These are phyloP conservation scores for Didymellaceae sp. DNA, from an alignment of 2,329 filamentous ascomycete genomes.

Conservation along the genomic window DNA sequence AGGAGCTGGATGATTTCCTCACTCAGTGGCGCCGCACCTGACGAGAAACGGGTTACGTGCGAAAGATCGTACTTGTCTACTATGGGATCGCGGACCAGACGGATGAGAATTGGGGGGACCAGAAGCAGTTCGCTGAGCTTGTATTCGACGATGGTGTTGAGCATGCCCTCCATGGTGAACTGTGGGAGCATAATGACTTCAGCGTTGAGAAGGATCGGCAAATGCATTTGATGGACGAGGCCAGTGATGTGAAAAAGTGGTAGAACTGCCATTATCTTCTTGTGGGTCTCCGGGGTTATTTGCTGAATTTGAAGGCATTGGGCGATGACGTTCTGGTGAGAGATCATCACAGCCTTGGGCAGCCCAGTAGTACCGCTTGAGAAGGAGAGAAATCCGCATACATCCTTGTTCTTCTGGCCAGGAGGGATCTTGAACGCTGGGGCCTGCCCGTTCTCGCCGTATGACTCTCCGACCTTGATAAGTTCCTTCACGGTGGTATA, in stretches of 20 bases:
- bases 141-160: slow-evolving; percentile 55
- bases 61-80: slow-evolving; percentile 63
- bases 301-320: slow-evolving; percentile 65
- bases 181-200: slow-evolving; percentile 69
- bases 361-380: slow-evolving; percentile 47
- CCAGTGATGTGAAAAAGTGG: slow-evolving; percentile 47
- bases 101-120: slow-evolving; percentile 66
- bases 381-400: slow-evolving; percentile 59
- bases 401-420: slow-evolving; percentile 63
- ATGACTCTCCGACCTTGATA: slow-evolving; percentile 52
- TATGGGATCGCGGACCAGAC: slow-evolving; percentile 63
- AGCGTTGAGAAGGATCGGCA: slow-evolving; percentile 69
- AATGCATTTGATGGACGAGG: slow-evolving; percentile 59
- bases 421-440: slow-evolving; percentile 57
- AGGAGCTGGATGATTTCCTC: slow-evolving; percentile 65
- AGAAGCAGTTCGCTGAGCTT: slow-evolving; percentile 58
- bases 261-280: slow-evolving; percentile 45
- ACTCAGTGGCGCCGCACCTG: slow-evolving; percentile 66
- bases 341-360: slow-evolving; percentile 47
- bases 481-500: slow-evolving; percentile 58
- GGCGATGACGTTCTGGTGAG: slow-evolving; percentile 51
- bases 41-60: slow-evolving; percentile 63
- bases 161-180: slow-evolving; percentile 64
- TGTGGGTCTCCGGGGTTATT: slow-evolving; percentile 50
- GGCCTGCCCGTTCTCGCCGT: slow-evolving; percentile 54